Conservation (phyloP, 1,284 basidiomycete species). For the Schizopora paradoxa region DNA sequence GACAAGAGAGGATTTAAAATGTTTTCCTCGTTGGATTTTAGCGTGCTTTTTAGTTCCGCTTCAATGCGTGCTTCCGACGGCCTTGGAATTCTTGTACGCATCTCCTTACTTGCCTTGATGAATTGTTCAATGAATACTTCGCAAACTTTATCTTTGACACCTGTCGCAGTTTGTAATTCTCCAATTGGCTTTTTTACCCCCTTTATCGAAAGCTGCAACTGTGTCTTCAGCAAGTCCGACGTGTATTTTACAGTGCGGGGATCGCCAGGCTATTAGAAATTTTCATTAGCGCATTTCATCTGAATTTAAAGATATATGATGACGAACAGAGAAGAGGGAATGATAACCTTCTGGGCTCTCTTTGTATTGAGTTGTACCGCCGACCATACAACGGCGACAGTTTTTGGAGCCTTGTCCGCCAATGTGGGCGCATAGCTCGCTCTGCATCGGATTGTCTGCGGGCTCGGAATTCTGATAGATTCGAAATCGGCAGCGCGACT, state of each 20-base stretch:
- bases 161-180: constrained; percentile 24
- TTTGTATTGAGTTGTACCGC: constrained; percentile 23
- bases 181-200: constrained; percentile 21
- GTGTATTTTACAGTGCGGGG: constrained; percentile 22
- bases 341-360: constrained; percentile 28
- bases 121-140: constrained; percentile 30
- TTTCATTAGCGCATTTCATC: constrained; percentile 4
- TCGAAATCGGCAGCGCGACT: constrained; percentile 25
- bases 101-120: constrained; percentile 20
- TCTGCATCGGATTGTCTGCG: constrained; percentile 34
- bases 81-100: constrained; percentile 15
- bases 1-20: neutral
- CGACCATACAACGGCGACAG: constrained; percentile 24
- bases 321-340: constrained; percentile 24
- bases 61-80: constrained; percentile 7
- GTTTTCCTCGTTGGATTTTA: constrained; percentile 2
- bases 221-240: constrained; percentile 19
- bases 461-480: constrained; percentile 25
- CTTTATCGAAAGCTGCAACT: constrained; percentile 21
- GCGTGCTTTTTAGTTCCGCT: constrained; percentile 6
- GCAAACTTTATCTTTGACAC: constrained; percentile 33
- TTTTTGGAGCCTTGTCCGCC: constrained; percentile 23
- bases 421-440: constrained; percentile 26
- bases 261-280: constrained; percentile 16
- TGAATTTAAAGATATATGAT: neutral